Percentiles rank a stretch among this genome's conserved stretches.
Conservation (phyloP, 2,329 filamentous ascomycete genomes). For the Pestalotiopsis sp. region DNA sequence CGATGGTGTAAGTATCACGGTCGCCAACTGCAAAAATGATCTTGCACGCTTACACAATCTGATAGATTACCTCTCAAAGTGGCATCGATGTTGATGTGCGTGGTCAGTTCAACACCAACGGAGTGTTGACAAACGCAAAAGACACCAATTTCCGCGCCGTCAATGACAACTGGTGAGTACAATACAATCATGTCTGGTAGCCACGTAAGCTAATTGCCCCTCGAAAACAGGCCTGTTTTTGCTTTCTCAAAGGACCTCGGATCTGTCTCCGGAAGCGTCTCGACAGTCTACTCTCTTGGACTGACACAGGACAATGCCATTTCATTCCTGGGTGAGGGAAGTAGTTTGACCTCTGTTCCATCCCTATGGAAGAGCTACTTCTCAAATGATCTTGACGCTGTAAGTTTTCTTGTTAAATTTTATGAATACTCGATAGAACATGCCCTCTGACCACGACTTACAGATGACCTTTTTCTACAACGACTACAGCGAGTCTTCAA, state of each 20-base stretch:
- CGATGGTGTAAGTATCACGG: constrained; percentile 39
- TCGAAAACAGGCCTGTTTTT: constrained; percentile 68
- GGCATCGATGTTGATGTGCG: constrained; percentile 69
- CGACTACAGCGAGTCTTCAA: constrained; percentile 65
- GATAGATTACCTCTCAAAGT: constrained; percentile 67
- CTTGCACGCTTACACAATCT: constrained; percentile 14
- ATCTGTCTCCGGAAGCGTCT: constrained; percentile 38
- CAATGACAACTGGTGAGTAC: constrained; percentile 55
- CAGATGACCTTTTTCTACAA: constrained; percentile 71
- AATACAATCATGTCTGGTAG: background rate
- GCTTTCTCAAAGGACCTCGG: constrained; percentile 69
- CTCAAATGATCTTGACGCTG: constrained; percentile 57
- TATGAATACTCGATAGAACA: background rate
- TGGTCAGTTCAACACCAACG: constrained; percentile 63
- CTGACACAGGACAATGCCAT: constrained; percentile 77
- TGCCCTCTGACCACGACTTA: constrained; percentile 10
- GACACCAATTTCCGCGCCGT: constrained; percentile 69
- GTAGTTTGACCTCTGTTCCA: constrained; percentile 62
- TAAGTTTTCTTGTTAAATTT: constrained; percentile 25
- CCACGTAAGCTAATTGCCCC: constrained; percentile 8
- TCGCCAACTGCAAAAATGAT: background rate
- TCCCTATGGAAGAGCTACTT: constrained; percentile 81
- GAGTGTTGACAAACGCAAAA: constrained; percentile 62
- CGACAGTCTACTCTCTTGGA: constrained; percentile 72
- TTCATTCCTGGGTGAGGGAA: constrained; percentile 70